phyloP scores from a whole-genome alignment of 2,329 filamentous ascomycete genomes.

The Sphaerulina musiva region DNA sequence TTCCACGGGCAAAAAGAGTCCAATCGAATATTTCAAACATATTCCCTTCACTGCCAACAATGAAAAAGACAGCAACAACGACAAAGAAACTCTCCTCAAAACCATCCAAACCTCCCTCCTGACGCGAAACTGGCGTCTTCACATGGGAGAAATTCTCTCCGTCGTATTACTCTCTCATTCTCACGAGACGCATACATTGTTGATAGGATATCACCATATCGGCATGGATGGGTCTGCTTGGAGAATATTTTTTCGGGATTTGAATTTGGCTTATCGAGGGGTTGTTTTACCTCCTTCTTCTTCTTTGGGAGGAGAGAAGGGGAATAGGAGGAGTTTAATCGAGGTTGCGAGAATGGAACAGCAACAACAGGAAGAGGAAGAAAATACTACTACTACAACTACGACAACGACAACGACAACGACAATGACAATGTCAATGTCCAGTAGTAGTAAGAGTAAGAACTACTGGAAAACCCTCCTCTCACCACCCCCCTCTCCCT shows the following conservation, averaged over 20 bases:
- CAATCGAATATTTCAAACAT: constrained; percentile 13
- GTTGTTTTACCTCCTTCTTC: background rate
- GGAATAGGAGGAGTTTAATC: no score
- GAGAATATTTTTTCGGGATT: constrained; percentile 24
- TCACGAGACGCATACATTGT: constrained; percentile 13
- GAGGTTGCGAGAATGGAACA: no score
- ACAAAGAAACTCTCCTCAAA: background rate
- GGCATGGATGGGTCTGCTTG: constrained; percentile 31
- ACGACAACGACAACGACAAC: no score
- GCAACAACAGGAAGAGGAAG: no score
- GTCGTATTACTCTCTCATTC: constrained; percentile 19
- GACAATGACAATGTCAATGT: no score
- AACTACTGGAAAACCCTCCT: constrained; percentile 7
- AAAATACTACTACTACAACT: no score
- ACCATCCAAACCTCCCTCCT: constrained; percentile 4
- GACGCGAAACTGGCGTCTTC: constrained; percentile 12
- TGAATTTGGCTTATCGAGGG: constrained; percentile 21
- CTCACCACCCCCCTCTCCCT: background rate
- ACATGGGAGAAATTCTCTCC: constrained; percentile 23
- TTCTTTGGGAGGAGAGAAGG: no score
- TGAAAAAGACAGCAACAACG: background rate
- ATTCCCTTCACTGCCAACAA: background rate
- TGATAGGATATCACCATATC: constrained; percentile 35
- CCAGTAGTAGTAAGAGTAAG: no score
- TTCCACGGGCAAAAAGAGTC: background rate